phyloP scores from a whole-genome alignment of 2,329 filamentous ascomycete genomes.

The Bipolaris oryzae region DNA sequence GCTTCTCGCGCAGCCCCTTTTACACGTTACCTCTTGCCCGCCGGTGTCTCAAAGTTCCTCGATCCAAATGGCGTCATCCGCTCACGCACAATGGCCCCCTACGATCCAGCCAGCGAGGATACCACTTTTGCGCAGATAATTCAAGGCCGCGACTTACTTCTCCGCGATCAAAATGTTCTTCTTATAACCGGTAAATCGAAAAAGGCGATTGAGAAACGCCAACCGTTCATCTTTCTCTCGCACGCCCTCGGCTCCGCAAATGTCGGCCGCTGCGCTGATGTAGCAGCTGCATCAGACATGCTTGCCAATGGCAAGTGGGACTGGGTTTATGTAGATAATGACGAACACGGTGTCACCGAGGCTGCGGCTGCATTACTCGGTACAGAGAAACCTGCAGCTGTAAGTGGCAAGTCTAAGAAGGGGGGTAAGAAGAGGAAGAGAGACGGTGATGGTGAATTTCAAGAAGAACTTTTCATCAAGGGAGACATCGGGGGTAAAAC shows the following conservation, averaged over 20 bases:
- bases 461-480: constrained; percentile 33
- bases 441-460: constrained; percentile 42
- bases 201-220: constrained; percentile 67
- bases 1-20: constrained; percentile 71
- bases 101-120: constrained; percentile 61
- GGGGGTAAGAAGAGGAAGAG: constrained; percentile 52
- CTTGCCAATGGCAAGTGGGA: constrained; percentile 68
- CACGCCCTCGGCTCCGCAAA: constrained; percentile 74
- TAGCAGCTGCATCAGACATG: constrained; percentile 67
- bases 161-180: constrained; percentile 70
- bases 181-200: constrained; percentile 71
- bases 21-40: constrained; percentile 81
- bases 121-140: constrained; percentile 37
- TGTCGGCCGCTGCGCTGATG: constrained; percentile 68
- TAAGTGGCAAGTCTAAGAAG: constrained; percentile 32
- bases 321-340: constrained; percentile 80
- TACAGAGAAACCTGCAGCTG: constrained; percentile 17
- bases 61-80: constrained; percentile 69
- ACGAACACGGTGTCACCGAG: constrained; percentile 62
- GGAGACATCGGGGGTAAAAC: constrained; percentile 54
- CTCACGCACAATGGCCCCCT: constrained; percentile 71
- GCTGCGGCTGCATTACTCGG: constrained; percentile 60
- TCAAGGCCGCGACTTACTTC: constrained; percentile 61
- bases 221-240: constrained; percentile 79
- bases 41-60: constrained; percentile 78